phyloP scores from a whole-genome alignment of 108 stramenopile species.

The Nitzschia palea region DNA sequence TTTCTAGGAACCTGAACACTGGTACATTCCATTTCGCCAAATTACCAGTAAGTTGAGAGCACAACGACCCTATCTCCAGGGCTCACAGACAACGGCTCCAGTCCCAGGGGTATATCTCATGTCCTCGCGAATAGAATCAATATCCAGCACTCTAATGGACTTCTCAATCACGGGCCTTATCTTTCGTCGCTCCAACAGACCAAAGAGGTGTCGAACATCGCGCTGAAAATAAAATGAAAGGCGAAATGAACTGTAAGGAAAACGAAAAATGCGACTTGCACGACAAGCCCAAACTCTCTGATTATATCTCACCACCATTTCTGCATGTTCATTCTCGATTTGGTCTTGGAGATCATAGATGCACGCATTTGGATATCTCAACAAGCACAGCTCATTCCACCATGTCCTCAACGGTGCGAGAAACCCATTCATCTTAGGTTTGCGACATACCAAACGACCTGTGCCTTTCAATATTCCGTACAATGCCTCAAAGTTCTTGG shows the following conservation, averaged over 20 bases:
- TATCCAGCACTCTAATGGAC: slow-evolving; percentile 20
- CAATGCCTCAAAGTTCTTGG: slow-evolving; percentile 23
- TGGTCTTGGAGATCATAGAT: slow-evolving; percentile 11
- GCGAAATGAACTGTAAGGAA: background rate
- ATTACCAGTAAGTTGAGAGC: too few relatives aligned
- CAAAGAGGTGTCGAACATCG: slow-evolving; percentile 34
- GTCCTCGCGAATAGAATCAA: slow-evolving; percentile 7
- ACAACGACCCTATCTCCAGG: slow-evolving; percentile 21
- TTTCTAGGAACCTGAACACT: too few relatives aligned
- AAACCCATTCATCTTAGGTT: background rate
- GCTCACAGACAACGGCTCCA: slow-evolving; percentile 33
- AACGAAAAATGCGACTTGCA: too few relatives aligned
- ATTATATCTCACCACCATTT: slow-evolving; percentile 15
- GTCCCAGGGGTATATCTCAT: background rate
- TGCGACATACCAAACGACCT: slow-evolving; percentile 14
- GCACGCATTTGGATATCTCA: background rate
- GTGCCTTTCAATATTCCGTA: slow-evolving; percentile 12
- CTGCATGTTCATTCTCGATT: slow-evolving; percentile 12
- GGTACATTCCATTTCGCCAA: too few relatives aligned
- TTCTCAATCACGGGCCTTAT: slow-evolving; percentile 41
- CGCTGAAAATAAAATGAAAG: slow-evolving; percentile 1
- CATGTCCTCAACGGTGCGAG: background rate
- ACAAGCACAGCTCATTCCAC: background rate
- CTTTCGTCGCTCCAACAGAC: slow-evolving; percentile 15
- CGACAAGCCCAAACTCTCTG: too few relatives aligned